Evolutionary conservation across 139 green algal genomes (phyloP).

Genomic region (Dunaliella sp.): DNA sequence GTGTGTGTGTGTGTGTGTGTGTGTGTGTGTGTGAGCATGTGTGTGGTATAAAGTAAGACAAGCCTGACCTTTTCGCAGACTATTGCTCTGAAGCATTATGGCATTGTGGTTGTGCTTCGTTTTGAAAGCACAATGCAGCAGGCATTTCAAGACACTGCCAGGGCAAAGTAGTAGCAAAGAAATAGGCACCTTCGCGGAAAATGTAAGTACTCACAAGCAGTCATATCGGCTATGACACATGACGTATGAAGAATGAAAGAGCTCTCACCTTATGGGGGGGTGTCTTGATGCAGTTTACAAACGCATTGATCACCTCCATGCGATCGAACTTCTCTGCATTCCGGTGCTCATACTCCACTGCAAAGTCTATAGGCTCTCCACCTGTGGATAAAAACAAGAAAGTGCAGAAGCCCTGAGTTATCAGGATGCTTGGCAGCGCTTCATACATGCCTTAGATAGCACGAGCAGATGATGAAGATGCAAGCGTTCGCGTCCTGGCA

Average conservation of each 20-base stretch:
- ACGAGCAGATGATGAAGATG: too few relatives aligned
- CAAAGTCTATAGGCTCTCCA: conserved; percentile 29
- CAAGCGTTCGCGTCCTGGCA: too few relatives aligned
- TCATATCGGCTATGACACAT: neutral
- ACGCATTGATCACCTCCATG: conserved; percentile 42
- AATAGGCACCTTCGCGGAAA: neutral
- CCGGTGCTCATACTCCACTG: conserved; percentile 57
- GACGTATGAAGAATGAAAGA: neutral
- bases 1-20: neutral
- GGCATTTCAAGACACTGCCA: too few relatives aligned
- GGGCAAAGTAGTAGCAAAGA: neutral
- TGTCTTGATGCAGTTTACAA: conserved; percentile 35
- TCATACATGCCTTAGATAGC: too few relatives aligned
- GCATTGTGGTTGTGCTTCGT: neutral
- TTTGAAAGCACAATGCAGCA: too few relatives aligned
- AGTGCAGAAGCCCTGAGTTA: too few relatives aligned
- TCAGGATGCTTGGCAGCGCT: too few relatives aligned
- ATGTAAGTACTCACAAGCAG: neutral
- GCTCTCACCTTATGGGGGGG: conserved; percentile 51
- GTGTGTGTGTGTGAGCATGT: neutral
- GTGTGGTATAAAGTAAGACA: neutral
- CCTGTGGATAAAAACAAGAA: too few relatives aligned
- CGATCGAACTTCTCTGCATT: conserved; percentile 41
- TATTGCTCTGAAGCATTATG: neutral
- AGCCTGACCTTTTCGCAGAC: neutral